phyloP scores from a whole-genome alignment of 2,329 filamentous ascomycete genomes.

The Colletotrichum noveboracense region DNA sequence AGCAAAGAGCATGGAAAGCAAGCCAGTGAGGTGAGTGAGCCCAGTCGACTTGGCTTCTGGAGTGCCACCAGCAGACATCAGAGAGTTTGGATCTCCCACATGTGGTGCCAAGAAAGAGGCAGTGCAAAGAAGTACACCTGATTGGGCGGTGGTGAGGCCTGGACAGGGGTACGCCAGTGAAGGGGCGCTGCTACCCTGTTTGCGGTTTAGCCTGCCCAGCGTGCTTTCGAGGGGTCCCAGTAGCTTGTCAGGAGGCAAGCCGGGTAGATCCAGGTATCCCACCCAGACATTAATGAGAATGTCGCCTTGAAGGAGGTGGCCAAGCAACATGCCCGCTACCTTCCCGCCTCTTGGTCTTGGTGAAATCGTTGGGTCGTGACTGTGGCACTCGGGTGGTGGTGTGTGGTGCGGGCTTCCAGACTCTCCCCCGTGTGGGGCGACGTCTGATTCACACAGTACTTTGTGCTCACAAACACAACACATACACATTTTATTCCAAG shows the following conservation, averaged over 20 bases:
- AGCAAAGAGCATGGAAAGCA: neutral
- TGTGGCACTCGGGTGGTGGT: neutral
- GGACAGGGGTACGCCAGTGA: conserved; percentile 4
- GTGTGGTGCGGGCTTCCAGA: neutral
- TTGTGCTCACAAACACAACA: neutral
- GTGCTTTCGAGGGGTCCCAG: conserved; percentile 8
- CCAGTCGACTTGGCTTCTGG: neutral
- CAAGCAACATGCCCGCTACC: neutral
- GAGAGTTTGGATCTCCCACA: conserved; percentile 22
- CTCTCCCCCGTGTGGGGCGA: neutral
- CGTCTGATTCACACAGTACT: neutral
- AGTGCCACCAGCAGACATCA: neutral
- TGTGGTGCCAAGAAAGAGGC: conserved; percentile 23
- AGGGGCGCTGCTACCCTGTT: neutral
- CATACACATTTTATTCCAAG: neutral
- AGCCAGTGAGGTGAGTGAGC: neutral
- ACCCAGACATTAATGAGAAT: too few species aligned
- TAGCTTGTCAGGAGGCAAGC: conserved; percentile 13
- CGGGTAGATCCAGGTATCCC: conserved; percentile 2
- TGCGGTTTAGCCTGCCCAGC: conserved; percentile 3
- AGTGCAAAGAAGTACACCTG: conserved; percentile 22
- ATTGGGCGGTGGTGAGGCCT: neutral
- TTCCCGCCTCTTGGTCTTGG: neutral
- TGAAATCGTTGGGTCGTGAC: neutral
- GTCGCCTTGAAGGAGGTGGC: neutral